Conservation (phyloP, 148 eudicot genomes). For the Rhododendron williamsianum region DNA sequence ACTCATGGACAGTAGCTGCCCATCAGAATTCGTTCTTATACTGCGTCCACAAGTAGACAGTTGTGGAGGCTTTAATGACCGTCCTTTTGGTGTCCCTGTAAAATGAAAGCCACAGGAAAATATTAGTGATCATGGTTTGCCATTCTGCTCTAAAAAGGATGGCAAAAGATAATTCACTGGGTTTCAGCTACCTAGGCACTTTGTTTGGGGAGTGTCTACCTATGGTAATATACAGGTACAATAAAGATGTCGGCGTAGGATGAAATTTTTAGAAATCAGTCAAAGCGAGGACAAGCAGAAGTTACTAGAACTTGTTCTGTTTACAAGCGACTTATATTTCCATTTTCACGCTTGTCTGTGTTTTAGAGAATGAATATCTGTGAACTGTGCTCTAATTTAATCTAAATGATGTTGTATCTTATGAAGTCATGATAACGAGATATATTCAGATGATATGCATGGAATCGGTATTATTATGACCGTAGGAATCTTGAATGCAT, state of each 20-base stretch:
- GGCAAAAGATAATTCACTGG: neutral
- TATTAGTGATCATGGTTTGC: neutral
- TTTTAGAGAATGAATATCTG: neutral
- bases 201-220: neutral
- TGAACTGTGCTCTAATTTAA: neutral
- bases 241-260: neutral
- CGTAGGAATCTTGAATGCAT: neutral
- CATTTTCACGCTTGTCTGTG: neutral
- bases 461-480: neutral
- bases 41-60: slow-evolving; percentile 25
- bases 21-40: slow-evolving; percentile 40
- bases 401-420: neutral
- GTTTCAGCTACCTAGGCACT: neutral
- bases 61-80: slow-evolving; percentile 50
- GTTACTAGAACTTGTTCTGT: neutral
- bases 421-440: neutral
- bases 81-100: slow-evolving; percentile 47
- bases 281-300: neutral
- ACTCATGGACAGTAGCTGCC: slow-evolving; percentile 22
- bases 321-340: neutral
- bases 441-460: neutral
- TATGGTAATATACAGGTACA: neutral
- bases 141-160: neutral
- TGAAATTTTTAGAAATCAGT: neutral
- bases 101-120: slow-evolving; percentile 5